Conservation (phyloP, 73 alveolate species). For the Urostyla sp. region DNA sequence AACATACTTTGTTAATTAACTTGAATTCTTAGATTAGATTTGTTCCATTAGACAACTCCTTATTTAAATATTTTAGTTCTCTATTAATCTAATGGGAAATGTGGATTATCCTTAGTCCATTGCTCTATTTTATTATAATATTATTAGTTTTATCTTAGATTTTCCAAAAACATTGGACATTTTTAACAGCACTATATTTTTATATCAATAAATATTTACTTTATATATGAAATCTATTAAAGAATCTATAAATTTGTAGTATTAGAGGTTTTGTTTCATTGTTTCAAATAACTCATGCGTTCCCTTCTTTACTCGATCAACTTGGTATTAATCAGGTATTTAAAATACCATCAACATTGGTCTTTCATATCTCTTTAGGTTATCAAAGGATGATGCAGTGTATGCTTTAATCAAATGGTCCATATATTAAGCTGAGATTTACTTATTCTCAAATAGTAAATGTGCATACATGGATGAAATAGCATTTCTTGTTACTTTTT, state of each 20-base stretch:
- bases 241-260: slow-evolving; percentile 55
- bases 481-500: slow-evolving; percentile 51
- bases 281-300: slow-evolving; percentile 1
- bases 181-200: slow-evolving; percentile 26
- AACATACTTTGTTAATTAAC: slow-evolving; percentile 5
- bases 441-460: slow-evolving; percentile 39
- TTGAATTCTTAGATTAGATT: neutral
- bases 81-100: slow-evolving; percentile 33
- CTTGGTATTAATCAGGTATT: slow-evolving; percentile 4
- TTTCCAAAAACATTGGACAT: slow-evolving; percentile 6
- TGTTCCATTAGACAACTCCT: slow-evolving; percentile 43
- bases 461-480: slow-evolving; percentile 62
- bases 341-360: slow-evolving; percentile 21
- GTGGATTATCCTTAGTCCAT: slow-evolving; percentile 55
- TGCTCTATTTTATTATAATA: slow-evolving; percentile 21
- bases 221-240: slow-evolving; percentile 45
- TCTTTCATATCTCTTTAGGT: slow-evolving; percentile 29
- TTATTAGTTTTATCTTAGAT: neutral
- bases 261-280: slow-evolving; percentile 29
- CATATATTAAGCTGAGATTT: slow-evolving; percentile 19
- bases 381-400: slow-evolving; percentile 3
- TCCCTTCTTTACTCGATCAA: slow-evolving; percentile 19
- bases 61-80: slow-evolving; percentile 47
- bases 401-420: slow-evolving; percentile 2
- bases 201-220: neutral